These are phyloP conservation scores for Glycyrrhiza uralensis DNA, from an alignment of 306 rosid species.

Conservation along the genomic window DNA sequence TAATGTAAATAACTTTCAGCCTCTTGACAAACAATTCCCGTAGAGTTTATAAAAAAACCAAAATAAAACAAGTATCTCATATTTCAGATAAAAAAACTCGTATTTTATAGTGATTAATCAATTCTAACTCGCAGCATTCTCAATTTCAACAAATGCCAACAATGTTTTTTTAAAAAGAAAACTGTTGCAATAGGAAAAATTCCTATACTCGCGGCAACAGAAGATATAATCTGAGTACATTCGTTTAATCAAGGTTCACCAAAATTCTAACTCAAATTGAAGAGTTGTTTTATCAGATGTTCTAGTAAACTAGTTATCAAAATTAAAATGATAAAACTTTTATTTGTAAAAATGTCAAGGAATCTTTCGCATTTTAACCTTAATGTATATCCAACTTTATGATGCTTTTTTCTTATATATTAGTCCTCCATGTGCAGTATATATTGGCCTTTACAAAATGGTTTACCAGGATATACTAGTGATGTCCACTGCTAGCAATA, in stretches of 20 bases:
- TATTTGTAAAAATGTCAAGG: neutral
- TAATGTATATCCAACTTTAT: neutral
- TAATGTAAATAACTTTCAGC: neutral
- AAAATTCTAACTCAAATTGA: neutral
- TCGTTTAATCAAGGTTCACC: neutral
- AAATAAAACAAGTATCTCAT: neutral
- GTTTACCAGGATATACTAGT: neutral
- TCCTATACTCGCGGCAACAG: neutral
- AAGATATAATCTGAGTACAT: neutral
- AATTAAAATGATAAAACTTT: neutral
- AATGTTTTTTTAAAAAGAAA: no score
- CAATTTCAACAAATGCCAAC: neutral
- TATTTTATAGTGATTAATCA: neutral
- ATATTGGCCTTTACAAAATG: constrained; percentile 2
- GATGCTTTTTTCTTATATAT: neutral
- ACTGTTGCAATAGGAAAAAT: neutral
- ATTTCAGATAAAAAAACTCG: neutral
- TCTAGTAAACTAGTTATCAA: neutral
- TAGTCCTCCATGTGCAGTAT: constrained; percentile 18
- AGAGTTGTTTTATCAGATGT: neutral
- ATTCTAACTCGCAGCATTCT: neutral
- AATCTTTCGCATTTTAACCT: neutral
- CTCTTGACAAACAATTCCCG: neutral
- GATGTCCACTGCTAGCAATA: constrained; percentile 15
- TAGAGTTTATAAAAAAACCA: neutral